Evolutionary conservation across 495 filamentous ascomycete species (phyloP), one percentile per base, ranked within the genome.

Genomic region (Podospora appendiculata): DNA sequence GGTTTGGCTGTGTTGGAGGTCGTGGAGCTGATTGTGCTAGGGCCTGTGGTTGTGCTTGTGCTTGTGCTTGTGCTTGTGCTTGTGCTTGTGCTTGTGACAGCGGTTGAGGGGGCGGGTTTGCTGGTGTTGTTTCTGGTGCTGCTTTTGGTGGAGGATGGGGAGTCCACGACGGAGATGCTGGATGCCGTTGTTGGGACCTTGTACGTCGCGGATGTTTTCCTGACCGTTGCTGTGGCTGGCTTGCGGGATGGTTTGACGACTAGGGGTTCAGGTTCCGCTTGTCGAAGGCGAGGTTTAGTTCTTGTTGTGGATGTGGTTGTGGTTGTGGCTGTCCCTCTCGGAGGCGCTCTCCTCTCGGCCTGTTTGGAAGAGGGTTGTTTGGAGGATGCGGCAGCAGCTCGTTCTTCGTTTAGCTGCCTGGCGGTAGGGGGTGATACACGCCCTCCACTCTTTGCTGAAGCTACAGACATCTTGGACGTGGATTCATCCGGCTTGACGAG

Each of bases 401-500:
- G 36, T 38, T 38, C 13, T 10, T 10, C 36, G 3, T 38, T 13
- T 38, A 13, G 44, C 44, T 46, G 47, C 18, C 40, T 48, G 47
- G 35, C 25, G 3, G 47, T 32, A 8, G 18, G 17, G 4, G 53
- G 53, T 9, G 53, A 55, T 6, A 18, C 11, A 7, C 50, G 48
- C 9, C 36, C 34, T 17, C 40, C 39, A 13, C 16, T 33, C 19
- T 42, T 54, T 14, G 45, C 14, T 4, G 44, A 50, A 1, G 45
- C 39, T 7, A 34, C 32, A 7, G 47, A 12, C 1, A 54, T 25
- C 14, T 45, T 44, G 14, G 57, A 19, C 9, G 51, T 18, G 4
- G 52, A 44, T 6, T 54, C 51, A 4, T 50, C 39, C 36, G 54
- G 50, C 45, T 56, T 54, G 45, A 56, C 50, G 10, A 59, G 57